phyloP scores from a whole-genome alignment of 192 early-diverging fungal genomes.

The Entomortierella beljakovae region DNA sequence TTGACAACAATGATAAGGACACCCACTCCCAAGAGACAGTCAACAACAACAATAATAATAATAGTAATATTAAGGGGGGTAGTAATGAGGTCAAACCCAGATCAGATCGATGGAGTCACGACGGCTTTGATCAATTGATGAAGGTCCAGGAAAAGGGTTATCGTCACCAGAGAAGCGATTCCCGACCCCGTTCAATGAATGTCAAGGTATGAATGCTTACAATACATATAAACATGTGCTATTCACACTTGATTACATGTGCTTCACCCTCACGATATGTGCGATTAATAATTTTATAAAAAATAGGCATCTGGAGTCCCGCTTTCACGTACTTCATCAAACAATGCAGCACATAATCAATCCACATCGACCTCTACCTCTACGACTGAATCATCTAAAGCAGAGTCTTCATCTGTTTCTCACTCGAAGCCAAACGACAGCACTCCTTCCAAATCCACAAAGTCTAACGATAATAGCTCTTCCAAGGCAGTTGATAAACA shows the following conservation, averaged over 20 bases:
- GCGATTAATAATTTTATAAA: no score
- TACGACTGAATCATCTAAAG: conserved; percentile 4
- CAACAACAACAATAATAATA: no score
- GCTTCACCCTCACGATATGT: no score
- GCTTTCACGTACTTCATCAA: conserved; percentile 16
- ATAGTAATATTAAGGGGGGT: no score
- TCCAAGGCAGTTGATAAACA: neutral
- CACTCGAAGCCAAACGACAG: neutral
- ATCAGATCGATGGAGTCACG: conserved; percentile 61
- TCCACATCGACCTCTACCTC: neutral
- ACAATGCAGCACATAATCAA: conserved; percentile 8
- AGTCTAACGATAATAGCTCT: neutral
- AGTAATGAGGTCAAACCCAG: conserved; percentile 7
- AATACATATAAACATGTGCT: neutral
- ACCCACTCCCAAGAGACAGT: conserved; percentile 17
- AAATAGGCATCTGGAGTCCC: conserved; percentile 18
- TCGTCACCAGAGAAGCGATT: conserved; percentile 33
- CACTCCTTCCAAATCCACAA: neutral
- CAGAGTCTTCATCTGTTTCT: neutral
- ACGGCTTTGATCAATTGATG: conserved; percentile 64
- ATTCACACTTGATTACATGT: neutral
- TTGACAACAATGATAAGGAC: neutral
- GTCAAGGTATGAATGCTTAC: conserved; percentile 25
- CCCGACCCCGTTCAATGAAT: conserved; percentile 46
- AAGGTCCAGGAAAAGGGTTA: conserved; percentile 56